These are phyloP conservation scores for Solanum hybrid DNA, from an alignment of 305 asterid genomes.

Conservation along the genomic window DNA sequence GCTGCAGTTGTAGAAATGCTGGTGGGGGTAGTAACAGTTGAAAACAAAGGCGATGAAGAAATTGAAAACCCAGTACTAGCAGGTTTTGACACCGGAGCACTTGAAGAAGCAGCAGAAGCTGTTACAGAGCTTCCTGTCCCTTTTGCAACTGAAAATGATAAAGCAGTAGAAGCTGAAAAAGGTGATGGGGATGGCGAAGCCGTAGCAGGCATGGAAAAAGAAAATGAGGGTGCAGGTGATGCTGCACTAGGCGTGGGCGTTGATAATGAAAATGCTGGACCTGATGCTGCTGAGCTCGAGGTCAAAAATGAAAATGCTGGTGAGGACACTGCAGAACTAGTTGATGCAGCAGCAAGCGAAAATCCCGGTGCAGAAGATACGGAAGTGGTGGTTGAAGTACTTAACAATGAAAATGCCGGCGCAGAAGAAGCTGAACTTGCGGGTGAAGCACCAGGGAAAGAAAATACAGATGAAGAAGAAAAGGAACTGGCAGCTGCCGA, in stretches of 20 bases:
- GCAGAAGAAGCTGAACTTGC: constrained; percentile 12
- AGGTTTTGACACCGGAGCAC: constrained; percentile 11
- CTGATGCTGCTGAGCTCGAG: constrained; percentile 6
- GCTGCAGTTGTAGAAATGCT: constrained; percentile 15
- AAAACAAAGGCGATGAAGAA: constrained; percentile 22
- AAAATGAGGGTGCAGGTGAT: constrained; percentile 1
- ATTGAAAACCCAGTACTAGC: constrained; percentile 4
- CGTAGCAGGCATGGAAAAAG: constrained; percentile 8
- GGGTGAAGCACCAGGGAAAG: background rate
- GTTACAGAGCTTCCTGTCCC: constrained; percentile 18
- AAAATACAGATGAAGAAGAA: background rate
- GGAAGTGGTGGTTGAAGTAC: constrained; percentile 8
- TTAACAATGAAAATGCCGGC: constrained; percentile 4
- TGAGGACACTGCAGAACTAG: constrained; percentile 9
- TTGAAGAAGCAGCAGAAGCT: constrained; percentile 7
- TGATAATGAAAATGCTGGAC: constrained; percentile 3
- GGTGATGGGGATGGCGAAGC: constrained; percentile 10
- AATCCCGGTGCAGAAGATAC: constrained; percentile 5
- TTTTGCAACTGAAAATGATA: constrained; percentile 15
- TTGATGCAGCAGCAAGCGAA: constrained; percentile 7
- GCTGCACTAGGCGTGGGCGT: constrained; percentile 9
- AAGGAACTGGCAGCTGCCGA: constrained; percentile 10
- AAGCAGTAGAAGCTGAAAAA: constrained; percentile 1
- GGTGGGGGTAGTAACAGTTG: constrained; percentile 17
- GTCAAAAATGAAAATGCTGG: constrained; percentile 10